These are phyloP conservation scores for Blastosporella zonata DNA, from an alignment of 1,284 basidiomycete genomes.

Conservation along the genomic window DNA sequence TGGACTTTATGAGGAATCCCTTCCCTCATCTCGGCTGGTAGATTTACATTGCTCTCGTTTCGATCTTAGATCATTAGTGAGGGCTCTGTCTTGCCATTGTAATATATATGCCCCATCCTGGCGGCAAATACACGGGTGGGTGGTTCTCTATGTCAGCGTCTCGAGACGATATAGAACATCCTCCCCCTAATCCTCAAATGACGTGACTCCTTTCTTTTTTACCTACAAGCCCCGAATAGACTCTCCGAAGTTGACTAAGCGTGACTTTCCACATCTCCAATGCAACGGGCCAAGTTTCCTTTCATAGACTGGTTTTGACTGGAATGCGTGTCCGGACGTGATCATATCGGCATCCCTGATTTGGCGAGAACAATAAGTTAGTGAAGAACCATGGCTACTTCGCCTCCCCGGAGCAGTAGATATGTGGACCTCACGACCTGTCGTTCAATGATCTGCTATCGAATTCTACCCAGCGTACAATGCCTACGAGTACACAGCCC, in stretches of 20 bases:
- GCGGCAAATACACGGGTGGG: too few relatives aligned
- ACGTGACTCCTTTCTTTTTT: too few relatives aligned
- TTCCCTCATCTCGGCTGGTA: slow-evolving; percentile 32
- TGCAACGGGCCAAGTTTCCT: neutral
- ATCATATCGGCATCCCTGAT: slow-evolving; percentile 17
- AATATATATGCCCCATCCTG: too few relatives aligned
- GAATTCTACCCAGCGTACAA: slow-evolving; percentile 21
- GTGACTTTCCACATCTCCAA: neutral
- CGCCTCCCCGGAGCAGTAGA: slow-evolving; percentile 15
- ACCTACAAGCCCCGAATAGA: too few relatives aligned
- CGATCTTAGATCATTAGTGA: neutral
- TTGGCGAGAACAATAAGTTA: slow-evolving; percentile 22
- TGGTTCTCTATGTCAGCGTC: too few relatives aligned
- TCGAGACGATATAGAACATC: too few relatives aligned
- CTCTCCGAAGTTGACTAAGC: too few relatives aligned
- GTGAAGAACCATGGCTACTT: slow-evolving; percentile 12
- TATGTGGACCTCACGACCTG: slow-evolving; percentile 9
- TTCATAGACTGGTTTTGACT: neutral
- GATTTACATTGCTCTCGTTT: neutral
- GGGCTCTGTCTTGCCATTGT: neutral
- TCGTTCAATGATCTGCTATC: slow-evolving; percentile 8
- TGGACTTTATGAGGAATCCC: slow-evolving; percentile 65
- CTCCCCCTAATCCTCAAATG: too few relatives aligned
- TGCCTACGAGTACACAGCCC: slow-evolving; percentile 47
- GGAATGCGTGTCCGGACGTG: slow-evolving; percentile 8